Evolutionary conservation across 2,329 filamentous ascomycete genomes (phyloP).

Genomic region (Claviceps quebecensis): DNA sequence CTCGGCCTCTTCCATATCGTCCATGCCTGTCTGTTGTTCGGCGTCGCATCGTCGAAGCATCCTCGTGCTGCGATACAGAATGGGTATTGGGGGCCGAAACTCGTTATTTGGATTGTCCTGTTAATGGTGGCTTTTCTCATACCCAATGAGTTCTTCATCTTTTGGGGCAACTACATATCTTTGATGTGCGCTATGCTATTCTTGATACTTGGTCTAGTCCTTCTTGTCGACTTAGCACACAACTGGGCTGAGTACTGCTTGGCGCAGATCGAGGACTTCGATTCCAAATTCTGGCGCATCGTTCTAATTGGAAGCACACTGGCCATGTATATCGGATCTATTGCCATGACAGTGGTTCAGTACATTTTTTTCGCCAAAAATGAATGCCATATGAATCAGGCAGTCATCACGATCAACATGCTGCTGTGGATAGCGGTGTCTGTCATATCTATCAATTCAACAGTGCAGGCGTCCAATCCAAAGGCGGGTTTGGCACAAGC

Average conservation of each 20-base stretch:
- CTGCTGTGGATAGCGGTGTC: constrained; percentile 71
- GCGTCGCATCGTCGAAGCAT: constrained; percentile 76
- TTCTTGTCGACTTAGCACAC: constrained; percentile 89
- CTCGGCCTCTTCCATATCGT: constrained; percentile 88
- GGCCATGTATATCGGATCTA: constrained; percentile 79
- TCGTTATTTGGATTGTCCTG: constrained; percentile 75
- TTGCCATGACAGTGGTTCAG: constrained; percentile 92
- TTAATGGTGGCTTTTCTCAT: constrained; percentile 92
- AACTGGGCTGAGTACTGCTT: constrained; percentile 96
- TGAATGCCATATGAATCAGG: constrained; percentile 89
- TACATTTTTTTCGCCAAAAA: constrained; percentile 85
- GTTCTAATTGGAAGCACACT: constrained; percentile 85
- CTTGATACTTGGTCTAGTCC: constrained; percentile 77
- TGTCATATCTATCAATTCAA: constrained; percentile 74
- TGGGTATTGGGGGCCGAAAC: constrained; percentile 97
- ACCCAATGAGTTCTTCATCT: constrained; percentile 83
- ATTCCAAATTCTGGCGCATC: constrained; percentile 72
- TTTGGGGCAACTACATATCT: constrained; percentile 91
- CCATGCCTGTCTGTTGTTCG: constrained; percentile 70
- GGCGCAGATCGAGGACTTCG: constrained; percentile 77
- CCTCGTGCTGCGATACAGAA: constrained; percentile 83
- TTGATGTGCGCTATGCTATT: constrained; percentile 84
- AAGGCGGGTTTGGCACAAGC: constrained; percentile 93
- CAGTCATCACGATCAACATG: constrained; percentile 88
- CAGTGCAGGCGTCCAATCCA: constrained; percentile 80